Evolutionary conservation across 2,329 filamentous ascomycete species (phyloP).

Genomic region (Cladosporium austrohemisphaericum): DNA sequence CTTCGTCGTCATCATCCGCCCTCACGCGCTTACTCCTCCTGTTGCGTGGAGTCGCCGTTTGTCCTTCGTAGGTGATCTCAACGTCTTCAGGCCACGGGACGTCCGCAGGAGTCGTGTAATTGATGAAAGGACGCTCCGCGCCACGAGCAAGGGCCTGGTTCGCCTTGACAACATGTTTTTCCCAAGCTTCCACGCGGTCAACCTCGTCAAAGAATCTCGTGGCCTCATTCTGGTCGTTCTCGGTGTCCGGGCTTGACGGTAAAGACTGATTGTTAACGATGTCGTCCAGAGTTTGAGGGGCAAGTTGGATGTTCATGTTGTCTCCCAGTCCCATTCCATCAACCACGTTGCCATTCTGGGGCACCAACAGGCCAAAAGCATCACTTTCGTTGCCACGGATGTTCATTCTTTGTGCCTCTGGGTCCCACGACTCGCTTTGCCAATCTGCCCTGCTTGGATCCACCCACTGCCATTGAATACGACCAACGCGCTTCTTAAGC

Average conservation of each 20-base stretch:
- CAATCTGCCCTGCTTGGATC: not conserved
- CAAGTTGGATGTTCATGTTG: not conserved
- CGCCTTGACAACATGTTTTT: slow-evolving; percentile 11
- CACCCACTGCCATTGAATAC: slow-evolving; percentile 11
- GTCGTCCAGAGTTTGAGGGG: slow-evolving; percentile 8
- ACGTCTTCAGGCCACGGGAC: not conserved
- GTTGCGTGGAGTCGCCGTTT: not conserved
- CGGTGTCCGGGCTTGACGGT: not conserved
- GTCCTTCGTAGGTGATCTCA: no score
- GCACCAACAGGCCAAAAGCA: slow-evolving; percentile 1
- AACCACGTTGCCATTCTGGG: not conserved
- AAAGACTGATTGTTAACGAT: slow-evolving; percentile 2
- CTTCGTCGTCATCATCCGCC: not conserved
- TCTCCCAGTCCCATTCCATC: not conserved
- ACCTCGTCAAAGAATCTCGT: slow-evolving; percentile 17
- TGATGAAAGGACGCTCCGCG: slow-evolving; percentile 17
- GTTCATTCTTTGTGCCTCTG: not conserved
- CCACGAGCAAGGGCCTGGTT: slow-evolving; percentile 1
- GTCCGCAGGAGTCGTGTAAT: slow-evolving; percentile 13
- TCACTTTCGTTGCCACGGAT: not conserved
- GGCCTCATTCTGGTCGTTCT: slow-evolving; percentile 2
- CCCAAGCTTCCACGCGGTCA: slow-evolving; percentile 17
- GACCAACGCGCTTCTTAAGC: slow-evolving; percentile 1
- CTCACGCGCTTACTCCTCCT: slow-evolving; percentile 1
- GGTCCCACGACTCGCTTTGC: not conserved